Base-by-base conservation (phyloP, 306 rosid species). In the Gastrolobium bilobum region DNA sequence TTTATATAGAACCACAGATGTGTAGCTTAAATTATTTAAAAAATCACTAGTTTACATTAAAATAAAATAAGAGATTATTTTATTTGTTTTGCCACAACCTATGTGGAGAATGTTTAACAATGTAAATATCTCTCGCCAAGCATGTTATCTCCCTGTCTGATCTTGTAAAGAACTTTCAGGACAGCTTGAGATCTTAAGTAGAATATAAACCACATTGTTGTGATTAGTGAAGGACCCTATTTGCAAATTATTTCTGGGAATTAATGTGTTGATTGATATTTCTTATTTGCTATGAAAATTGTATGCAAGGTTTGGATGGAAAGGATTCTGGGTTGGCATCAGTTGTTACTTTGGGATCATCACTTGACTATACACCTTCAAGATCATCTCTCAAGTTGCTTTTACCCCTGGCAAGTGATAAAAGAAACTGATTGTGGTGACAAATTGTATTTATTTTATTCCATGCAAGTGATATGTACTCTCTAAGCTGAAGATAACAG, bases 371-470 rank as follows among this genome's bases (percentile, higher is more conserved):
- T 82, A 65, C 90, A 5, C 76, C 86, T 73, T 94, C 98, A 76
- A 90, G 78, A 87, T 89, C 98, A 37, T 89, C 98, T 47, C 92
- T 88, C 78, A 91, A 88, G 69, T 71, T 91, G 63, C 91, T 94
- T 71, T 89, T 94, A 82, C 97, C 97, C n/a, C 84, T 94, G 95
- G 97, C 73, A 88, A 91, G 92, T 88, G 80, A 88, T 73, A 57
- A 65, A 57, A 47, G 40, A 57, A 66, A 68, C 59, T 53, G 81
- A 44, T 76, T 68, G 31, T 47, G 48, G 40, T 26, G 82, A 73
- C 15, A 59, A 29, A 38, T 4, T 31, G 53, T n/a, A 47, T 37
- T 66, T 34, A 13, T 11, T 48, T 44, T 42, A 10, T 43, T 43
- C 7, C 42, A 31, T 35, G 52, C 42, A 70, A 43, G 46, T 46